Base-by-base conservation (phyloP, 169 alveolate species). In the Cryptosporidium ubiquitum region DNA sequence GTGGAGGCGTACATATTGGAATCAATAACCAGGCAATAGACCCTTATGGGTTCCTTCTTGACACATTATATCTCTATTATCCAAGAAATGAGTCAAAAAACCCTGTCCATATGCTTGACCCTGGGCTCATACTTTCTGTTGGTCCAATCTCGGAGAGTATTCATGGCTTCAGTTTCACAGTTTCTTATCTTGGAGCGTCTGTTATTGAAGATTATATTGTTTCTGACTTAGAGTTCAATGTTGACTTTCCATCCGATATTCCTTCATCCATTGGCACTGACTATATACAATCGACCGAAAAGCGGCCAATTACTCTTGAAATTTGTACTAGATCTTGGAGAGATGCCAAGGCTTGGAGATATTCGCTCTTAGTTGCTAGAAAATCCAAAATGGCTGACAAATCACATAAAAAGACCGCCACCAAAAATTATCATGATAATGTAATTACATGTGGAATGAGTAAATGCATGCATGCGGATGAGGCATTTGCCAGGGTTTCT, bases 301-400 rank as follows among this genome's bases (percentile, higher is more conserved):
- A 31, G 0, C 37, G 7, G 18, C 69, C 85, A 51, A 73, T 73
- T 26, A 37, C 73, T 20, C 51, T 79, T 12, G 69, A 79, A 39
- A 18, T 79, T 29, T 79, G 89, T 33, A 79, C 89, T 14, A 79
- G 89, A 23, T 79, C 89, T 37, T 79, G 89, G 89, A 58, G 89
- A 61, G 89, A 79, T 33, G 89, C 89, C 35, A 49, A 64, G 26
- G 89, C 89, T 29, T 79, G 89, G 89, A 79, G 89, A 61, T 79
- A 79, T 26, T 61, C 89, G 4, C 89, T 79, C 26, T 26, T 79
- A 6, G 89, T 79, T 26, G 75, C 74, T 51, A 79, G 89, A 47
- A 79, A 64, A 47, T 79, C 89, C 55, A 58, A 60, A 40, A 60
- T 79, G 40, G 49, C 58, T 14, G 75, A 79, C 37, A 39, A 68